A percentile compares a stretch with the other conserved stretches of the same genome.
Conservation (phyloP, 2,329 filamentous ascomycete genomes). For the Coleophoma eucalyptorum region DNA sequence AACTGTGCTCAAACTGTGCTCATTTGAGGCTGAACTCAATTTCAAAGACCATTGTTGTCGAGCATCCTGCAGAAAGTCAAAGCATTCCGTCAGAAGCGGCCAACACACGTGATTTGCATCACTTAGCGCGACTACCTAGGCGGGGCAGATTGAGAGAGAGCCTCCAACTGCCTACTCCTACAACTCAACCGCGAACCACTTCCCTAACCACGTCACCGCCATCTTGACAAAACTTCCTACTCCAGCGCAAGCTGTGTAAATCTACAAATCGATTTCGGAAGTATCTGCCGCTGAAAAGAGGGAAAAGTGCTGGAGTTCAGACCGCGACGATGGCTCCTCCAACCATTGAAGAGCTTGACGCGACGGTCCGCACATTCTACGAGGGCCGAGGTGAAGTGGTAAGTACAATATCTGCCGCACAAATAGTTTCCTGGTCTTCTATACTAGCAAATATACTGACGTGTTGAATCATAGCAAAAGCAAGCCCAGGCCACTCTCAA, state of each 20-base stretch:
- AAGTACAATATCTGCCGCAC: slow-evolving; percentile 31
- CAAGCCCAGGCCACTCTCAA: slow-evolving; percentile 89
- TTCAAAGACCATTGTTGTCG: no score
- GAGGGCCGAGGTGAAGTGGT: slow-evolving; percentile 94
- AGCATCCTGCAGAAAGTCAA: no score
- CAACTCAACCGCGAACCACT: slow-evolving; percentile 13
- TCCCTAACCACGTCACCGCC: slow-evolving; percentile 9
- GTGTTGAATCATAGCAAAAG: slow-evolving; percentile 71
- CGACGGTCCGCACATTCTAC: slow-evolving; percentile 93
- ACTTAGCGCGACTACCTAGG: no score
- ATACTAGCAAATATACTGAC: slow-evolving; percentile 29
- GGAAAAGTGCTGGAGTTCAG: slow-evolving; percentile 19
- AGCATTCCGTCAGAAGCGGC: no score
- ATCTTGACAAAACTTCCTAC: slow-evolving; percentile 8
- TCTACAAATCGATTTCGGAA: slow-evolving; percentile 9
- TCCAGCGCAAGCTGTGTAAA: slow-evolving; percentile 22
- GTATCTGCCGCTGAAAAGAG: slow-evolving; percentile 19
- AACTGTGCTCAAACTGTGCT: no score
- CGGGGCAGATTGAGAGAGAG: neutral
- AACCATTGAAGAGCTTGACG: slow-evolving; percentile 92
- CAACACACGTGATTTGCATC: no score
- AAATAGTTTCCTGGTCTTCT: neutral
- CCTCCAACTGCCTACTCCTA: slow-evolving; percentile 1
- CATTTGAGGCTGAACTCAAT: no score
- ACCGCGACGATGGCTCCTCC: slow-evolving; percentile 51